Evolutionary conservation across 1,284 basidiomycete genomes (phyloP), one percentile per base, ranked within the genome.

Genomic region (Trichosporon sp.): DNA sequence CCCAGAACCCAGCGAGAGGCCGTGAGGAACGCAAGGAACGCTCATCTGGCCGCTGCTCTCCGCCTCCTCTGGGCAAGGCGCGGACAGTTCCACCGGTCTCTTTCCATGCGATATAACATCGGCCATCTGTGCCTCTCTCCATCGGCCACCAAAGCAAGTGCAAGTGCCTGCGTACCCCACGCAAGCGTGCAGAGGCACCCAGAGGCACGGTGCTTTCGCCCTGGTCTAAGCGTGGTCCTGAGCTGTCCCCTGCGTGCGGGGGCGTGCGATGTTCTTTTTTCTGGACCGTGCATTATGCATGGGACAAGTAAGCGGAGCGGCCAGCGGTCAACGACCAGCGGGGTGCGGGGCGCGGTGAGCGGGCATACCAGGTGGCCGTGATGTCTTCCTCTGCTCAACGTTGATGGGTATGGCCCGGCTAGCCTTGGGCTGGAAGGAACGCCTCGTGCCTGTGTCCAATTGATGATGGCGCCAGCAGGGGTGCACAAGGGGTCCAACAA

Each of bases 161-260:
- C 46, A n/a, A 48, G 46, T 48, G 19, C 46, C 46, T 16, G 46
- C 46, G 16, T 19, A 48, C 19, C 51, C 51, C 51, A 54, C 51
- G 51, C 51, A 54, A 54, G 51, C 51, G n/a, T 16, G 35, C 35
- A 37, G 35, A 48, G 12, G 19, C 16, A 12, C 12, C 4, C 16
- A 48, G 51, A 54, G 51, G 51, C 51, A 54, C 51, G 51, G 51
- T 21, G 51, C 19, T 2, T 19, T 6, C 19, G 51, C 51, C 51
- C 51, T 54, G 51, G 51, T 54, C 51, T 54, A 54, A 54, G 51
- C 51, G 51, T 12, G 4, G 19, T 54, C 51, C 51, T 54, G 51
- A 54, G 19, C 10, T n/a, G 11, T 43, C 51, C 51, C 46, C 46
- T 48, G 46, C 16, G 35, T 37, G 35, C 19, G 38, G 10, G 2